Evolutionary conservation across 75 land plant species (phyloP).

Genomic region (Larix kaempferi): DNA sequence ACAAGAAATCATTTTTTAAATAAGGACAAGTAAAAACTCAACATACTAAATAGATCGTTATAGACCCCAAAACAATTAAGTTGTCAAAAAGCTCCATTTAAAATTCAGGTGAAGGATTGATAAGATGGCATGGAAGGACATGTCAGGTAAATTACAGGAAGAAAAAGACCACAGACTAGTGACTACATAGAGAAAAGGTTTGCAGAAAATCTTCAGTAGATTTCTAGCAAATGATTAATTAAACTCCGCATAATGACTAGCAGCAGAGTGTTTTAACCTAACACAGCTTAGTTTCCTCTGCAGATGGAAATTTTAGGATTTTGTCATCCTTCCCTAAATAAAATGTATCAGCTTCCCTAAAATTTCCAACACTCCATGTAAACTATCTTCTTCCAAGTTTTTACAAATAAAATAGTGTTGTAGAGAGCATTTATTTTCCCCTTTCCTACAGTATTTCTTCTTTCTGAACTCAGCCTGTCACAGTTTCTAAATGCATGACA

Average conservation of each 20-base stretch:
- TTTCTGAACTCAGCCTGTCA: not conserved
- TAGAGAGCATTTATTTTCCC: not conserved
- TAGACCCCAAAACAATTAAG: no score
- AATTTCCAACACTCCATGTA: not conserved
- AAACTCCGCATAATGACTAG: not conserved
- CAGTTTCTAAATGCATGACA: not conserved
- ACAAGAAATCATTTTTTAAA: not conserved
- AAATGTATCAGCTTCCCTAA: not conserved
- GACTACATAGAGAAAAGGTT: not conserved
- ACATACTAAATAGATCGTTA: not conserved
- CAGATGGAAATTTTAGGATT: not conserved
- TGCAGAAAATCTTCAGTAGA: not conserved
- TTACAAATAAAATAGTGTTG: not conserved
- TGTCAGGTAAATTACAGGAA: not conserved
- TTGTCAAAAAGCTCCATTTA: no score
- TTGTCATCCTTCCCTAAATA: not conserved
- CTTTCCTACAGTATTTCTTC: not conserved
- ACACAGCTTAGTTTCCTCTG: not conserved
- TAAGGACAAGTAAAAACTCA: slow-evolving; percentile 1
- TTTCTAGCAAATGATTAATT: not conserved
- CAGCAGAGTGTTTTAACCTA: not conserved
- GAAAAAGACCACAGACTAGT: no score
- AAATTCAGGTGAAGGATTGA: no score
- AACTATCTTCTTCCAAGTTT: not conserved
- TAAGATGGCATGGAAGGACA: not conserved